A percentile compares a stretch with the other conserved stretches of the same genome.
Conservation (phyloP, 2,329 filamentous ascomycete species). For the Rhynchosporium secalis region DNA sequence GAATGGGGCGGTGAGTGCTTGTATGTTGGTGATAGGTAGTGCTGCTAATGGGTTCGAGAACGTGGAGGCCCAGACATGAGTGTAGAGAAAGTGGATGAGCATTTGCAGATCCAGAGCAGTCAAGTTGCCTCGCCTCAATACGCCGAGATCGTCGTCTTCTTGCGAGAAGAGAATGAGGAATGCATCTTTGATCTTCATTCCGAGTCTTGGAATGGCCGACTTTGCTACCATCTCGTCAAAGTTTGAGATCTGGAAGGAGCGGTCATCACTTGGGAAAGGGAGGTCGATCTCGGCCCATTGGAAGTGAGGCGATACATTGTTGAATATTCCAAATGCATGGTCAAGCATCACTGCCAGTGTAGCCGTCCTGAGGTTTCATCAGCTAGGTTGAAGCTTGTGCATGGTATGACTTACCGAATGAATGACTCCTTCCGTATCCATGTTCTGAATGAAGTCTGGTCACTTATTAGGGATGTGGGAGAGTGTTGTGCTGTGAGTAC, state of each 20-base stretch:
- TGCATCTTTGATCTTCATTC: constrained; percentile 38
- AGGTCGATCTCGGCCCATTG: constrained; percentile 40
- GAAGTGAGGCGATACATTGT: constrained; percentile 37
- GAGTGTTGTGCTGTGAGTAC: constrained; percentile 34
- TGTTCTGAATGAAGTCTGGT: constrained; percentile 33
- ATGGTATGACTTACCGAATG: constrained; percentile 29
- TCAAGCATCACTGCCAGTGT: constrained; percentile 38
- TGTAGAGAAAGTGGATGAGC: constrained; percentile 39
- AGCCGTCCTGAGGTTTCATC: constrained; percentile 25
- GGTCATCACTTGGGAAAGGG: constrained; percentile 35
- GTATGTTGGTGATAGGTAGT: constrained; percentile 25
- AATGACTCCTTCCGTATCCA: constrained; percentile 38
- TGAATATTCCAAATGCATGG: constrained; percentile 38
- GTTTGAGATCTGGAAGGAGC: constrained; percentile 33
- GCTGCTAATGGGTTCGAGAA: constrained; percentile 34
- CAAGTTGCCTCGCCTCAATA: constrained; percentile 27
- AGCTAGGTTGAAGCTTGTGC: not conserved
- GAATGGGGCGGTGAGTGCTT: constrained; percentile 31
- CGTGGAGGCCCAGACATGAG: constrained; percentile 35
- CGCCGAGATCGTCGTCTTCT: constrained; percentile 27
- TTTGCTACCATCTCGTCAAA: constrained; percentile 32
- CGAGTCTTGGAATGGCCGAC: constrained; percentile 24
- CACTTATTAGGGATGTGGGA: constrained; percentile 30
- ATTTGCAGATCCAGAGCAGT: constrained; percentile 39
- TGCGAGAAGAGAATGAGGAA: constrained; percentile 33